phyloP scores from a whole-genome alignment of 768 basidiomycete genomes.

The Jaapia argillacea region DNA sequence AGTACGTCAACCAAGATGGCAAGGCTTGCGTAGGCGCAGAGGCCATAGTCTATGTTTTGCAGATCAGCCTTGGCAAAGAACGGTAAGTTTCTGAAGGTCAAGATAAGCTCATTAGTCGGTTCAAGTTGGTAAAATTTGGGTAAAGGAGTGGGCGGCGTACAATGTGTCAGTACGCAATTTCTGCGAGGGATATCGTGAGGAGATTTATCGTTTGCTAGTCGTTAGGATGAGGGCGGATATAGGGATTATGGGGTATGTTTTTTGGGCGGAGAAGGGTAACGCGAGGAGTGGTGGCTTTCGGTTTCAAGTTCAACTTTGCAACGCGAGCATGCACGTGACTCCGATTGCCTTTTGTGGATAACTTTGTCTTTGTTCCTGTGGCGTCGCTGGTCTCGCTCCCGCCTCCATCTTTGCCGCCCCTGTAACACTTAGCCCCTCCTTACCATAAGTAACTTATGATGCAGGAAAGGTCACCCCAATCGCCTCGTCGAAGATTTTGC shows the following conservation, averaged over 20 bases:
- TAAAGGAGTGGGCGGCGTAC: neutral
- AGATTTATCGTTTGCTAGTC: neutral
- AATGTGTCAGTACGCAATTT: no score
- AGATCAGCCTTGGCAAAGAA: neutral
- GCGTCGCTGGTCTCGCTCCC: no score
- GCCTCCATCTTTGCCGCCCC: no score
- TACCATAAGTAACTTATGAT: no score
- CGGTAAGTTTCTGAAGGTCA: neutral
- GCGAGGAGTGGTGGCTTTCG: neutral
- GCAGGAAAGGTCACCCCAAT: no score
- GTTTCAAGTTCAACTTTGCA: neutral
- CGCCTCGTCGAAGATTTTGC: no score
- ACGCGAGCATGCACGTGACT: neutral
- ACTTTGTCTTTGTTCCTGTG: no score
- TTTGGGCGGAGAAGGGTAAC: neutral
- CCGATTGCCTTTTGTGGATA: no score
- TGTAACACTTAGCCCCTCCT: no score
- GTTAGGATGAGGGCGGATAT: neutral
- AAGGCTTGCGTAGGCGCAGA: conserved; percentile 54
- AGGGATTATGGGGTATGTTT: neutral
- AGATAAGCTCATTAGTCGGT: no score
- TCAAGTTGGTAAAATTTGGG: neutral
- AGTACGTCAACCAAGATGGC: conserved; percentile 64
- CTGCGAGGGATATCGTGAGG: neutral
- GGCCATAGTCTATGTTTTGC: conserved; percentile 27